Evolutionary conservation across 306 rosid genomes (phyloP), one percentile per base, ranked within the genome.

Genomic region (Purshia tridentata): DNA sequence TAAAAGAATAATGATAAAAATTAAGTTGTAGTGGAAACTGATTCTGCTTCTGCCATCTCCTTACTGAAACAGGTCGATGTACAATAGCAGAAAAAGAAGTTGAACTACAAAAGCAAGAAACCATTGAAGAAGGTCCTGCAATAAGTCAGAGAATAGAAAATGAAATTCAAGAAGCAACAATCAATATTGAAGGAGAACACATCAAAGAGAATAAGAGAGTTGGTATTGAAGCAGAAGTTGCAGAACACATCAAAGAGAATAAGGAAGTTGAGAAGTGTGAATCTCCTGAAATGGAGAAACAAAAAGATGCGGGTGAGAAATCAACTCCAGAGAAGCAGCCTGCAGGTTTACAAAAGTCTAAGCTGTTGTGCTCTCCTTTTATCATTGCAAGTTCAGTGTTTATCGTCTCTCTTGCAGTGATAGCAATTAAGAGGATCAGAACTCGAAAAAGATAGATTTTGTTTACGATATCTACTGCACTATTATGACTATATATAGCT

Each of bases 371-470:
- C 6, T 44, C 57, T 81, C 86, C 93, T 39, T 58, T 80, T 65
- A 69, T 74, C 44, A 22, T 86, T 56, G 88, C 82, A 72, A 88
- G 98, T 78, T 88, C 97, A 69, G 67, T 86, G 20, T 2, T 89
- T 70, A 35, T 92, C 40, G 80, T 75, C 39, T 72, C 92, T 60
- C 48, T 85, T 15, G 78, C 77, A 49, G 69, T 81, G 67, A 41
- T 86, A 54, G 76, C 81, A 19, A 51, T 86, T 41, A 65, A 66
- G 49, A 77, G 49, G 52, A 69, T 76, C 56, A 79, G 86, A 79
- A 14, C 81, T 4, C 78, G 48, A 73, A 86, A 74, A 72, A 72
- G 72, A 76, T 78, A 75, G 39, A 7, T 10, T 64, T 53, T 35
- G 47, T 65, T 29, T 29, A 29, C 35, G 1, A 29, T 29, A 29